Percentiles rank a stretch among this genome's conserved stretches.
Evolutionary conservation across 2,329 filamentous ascomycete species (phyloP).

Genomic region (Trichophyton mentagrophytes): DNA sequence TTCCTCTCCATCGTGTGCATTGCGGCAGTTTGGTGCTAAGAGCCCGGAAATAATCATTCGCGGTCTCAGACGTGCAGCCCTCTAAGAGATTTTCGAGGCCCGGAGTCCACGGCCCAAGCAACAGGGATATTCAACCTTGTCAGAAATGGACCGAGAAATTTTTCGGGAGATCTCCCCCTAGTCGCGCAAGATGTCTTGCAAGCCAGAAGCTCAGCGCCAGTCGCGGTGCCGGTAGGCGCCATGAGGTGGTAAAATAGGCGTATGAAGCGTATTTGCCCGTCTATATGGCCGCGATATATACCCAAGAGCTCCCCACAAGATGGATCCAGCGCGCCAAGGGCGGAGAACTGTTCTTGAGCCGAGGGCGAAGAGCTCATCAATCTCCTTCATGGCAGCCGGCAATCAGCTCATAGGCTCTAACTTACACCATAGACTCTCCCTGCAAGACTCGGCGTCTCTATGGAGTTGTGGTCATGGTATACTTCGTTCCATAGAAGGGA

Average conservation of each 20-base stretch:
- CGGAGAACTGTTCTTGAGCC: neutral
- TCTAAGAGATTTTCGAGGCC: neutral
- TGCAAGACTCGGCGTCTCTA: neutral
- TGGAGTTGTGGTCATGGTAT: no score
- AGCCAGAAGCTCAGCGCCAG: neutral
- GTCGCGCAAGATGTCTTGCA: neutral
- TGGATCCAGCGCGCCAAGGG: neutral
- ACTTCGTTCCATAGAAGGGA: neutral
- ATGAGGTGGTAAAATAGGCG: neutral
- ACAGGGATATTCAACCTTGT: neutral
- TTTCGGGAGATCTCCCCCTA: neutral
- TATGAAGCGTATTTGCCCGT: neutral
- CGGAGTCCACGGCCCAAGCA: neutral
- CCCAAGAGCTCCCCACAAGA: neutral
- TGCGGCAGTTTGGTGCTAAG: no score
- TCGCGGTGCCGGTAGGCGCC: neutral
- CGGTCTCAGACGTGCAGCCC: neutral
- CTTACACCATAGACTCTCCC: no score
- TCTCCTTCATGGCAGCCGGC: neutral
- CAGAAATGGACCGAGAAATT: neutral
- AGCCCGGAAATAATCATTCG: no score
- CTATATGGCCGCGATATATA: neutral
- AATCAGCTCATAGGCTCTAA: neutral
- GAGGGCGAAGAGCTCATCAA: neutral
- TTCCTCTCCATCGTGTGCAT: no score